Base-by-base conservation (phyloP, 75 land plant species). In the Picea sitchensis region DNA sequence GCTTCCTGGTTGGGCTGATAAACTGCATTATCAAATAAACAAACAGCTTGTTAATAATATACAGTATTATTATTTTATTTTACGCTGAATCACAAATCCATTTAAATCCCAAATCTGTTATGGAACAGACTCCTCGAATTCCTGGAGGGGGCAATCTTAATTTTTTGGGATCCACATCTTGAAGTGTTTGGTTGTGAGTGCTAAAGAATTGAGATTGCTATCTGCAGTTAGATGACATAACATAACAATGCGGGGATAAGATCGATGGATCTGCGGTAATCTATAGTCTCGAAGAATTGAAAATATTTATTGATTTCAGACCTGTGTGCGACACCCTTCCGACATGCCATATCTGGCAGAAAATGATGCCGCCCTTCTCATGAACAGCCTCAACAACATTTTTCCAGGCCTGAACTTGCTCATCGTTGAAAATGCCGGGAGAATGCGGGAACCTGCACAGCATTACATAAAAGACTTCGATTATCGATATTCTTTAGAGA, bases 261-360 rank as follows among this genome's bases (percentile, higher is more conserved):
- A 30, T 14, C 34, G 68, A 4, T 31, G 17, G 14, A 65, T 65
- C 3, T 1, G 13, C 13, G 14, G 13, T 8, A 9, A 23, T 11
- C 26, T 62, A 62, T 21, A 23, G 30, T 23, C 23, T 13, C 12
- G 3, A 30, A 30, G 30, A 63, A 8, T 23, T 30, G 9, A 9
- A 26, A 65, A 13, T 65, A 34, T 13, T 15, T 12, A 2, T 14
- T 2, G 6, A 38, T 4, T 38, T 68, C 61, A 23, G 73, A 92
- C 95, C 85, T 81, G 74, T 82, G 72, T 88, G 87, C 20, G 90
- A 86, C 21, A 85, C 89, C 26, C 96, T 85, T 23, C 96, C 95
- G 23, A 89, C 88, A 74, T 94, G 96, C 96, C 96, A 94, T 0
- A 94, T 75, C 64, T 94, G 94, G 62, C 89, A 88, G 84, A 94